Base-by-base conservation (phyloP, 345 rosid species). In the Clarkia xantiana region DNA sequence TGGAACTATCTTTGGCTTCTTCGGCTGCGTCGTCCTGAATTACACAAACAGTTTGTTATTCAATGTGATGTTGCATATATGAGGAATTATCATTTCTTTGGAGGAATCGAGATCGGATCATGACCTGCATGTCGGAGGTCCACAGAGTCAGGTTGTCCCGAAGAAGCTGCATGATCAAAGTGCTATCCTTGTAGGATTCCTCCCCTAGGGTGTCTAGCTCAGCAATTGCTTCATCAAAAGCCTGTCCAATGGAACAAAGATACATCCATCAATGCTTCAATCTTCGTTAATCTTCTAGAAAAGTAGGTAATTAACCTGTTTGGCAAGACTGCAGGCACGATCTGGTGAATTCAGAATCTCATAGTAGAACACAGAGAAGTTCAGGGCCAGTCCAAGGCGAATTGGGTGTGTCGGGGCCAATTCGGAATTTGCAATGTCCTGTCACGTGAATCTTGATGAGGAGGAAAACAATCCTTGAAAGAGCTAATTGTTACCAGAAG, bases 51-150 rank as follows among this genome's bases (percentile, higher is more conserved):
- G 17, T 38, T 46, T 45, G 58, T 18, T 38, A 45, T 58, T 47
- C 7, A 45, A 5, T 16, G 7, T 6, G 47, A 54, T 25, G 11
- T 6, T 9, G 18, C 18, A 14, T 38, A 6, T 2, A 53, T 39
- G 3, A 4, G 13, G 40, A 10, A 3, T 29, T 22, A 13, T 9
- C 23, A 15, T 6, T 23, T 39, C 54, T 16, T 14, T 5, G 13
- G 18, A 16, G 1, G 20, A 52, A 43, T 13, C 40, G n/a, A 50
- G 45, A 25, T 18, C 9, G 22, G 49, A n/a, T 14, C 47, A 10
- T 20, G 44, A 81, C 97, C 97, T 81, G 93, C 86, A 88, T 81
- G 52, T 88, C 93, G 29, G 94, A 88, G 52, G 97, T 88, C 97
- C 93, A 89, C 46, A 89, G 72, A 49, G 97, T 89, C 71, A 84